Evolutionary conservation across 2,329 filamentous ascomycete species (phyloP).

Genomic region (Colletotrichum caudatum): DNA sequence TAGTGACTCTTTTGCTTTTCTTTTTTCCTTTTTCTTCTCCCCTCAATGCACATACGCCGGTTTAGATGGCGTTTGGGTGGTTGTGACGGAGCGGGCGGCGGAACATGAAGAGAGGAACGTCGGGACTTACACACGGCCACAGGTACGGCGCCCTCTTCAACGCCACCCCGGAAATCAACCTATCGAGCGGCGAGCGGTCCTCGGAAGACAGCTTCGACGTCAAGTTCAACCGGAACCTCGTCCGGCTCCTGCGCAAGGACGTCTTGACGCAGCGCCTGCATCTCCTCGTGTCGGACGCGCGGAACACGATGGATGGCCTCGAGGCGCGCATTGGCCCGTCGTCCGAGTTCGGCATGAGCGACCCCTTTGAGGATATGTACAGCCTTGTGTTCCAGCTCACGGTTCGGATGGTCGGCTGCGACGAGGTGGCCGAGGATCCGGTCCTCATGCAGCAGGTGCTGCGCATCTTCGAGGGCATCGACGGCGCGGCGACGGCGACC

Average conservation of each 20-base stretch:
- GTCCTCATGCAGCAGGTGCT: conserved; percentile 57
- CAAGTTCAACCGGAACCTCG: conserved; percentile 48
- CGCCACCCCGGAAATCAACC: conserved; percentile 45
- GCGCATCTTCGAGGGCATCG: conserved; percentile 60
- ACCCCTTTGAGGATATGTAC: conserved; percentile 68
- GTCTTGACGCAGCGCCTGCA: conserved; percentile 55
- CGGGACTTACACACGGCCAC: neutral
- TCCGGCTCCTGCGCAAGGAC: conserved; percentile 53
- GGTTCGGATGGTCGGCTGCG: conserved; percentile 65
- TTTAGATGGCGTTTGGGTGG: too few relatives aligned
- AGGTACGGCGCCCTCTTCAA: conserved; percentile 51
- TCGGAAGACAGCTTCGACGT: conserved; percentile 43
- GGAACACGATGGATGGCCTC: conserved; percentile 53
- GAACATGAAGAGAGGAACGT: neutral
- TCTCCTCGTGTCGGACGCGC: conserved; percentile 57
- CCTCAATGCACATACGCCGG: too few relatives aligned
- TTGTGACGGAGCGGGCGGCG: neutral
- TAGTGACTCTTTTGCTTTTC: neutral
- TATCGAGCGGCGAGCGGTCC: conserved; percentile 8
- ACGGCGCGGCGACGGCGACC: conserved; percentile 55
- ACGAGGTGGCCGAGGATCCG: conserved; percentile 64
- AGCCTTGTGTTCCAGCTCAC: conserved; percentile 67
- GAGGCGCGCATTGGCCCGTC: conserved; percentile 42
- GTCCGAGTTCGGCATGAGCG: conserved; percentile 50
- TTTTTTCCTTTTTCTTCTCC: neutral